Evolutionary conservation across 371 early-diverging fungal species (phyloP).

Genomic region (Mortierella sp.): DNA sequence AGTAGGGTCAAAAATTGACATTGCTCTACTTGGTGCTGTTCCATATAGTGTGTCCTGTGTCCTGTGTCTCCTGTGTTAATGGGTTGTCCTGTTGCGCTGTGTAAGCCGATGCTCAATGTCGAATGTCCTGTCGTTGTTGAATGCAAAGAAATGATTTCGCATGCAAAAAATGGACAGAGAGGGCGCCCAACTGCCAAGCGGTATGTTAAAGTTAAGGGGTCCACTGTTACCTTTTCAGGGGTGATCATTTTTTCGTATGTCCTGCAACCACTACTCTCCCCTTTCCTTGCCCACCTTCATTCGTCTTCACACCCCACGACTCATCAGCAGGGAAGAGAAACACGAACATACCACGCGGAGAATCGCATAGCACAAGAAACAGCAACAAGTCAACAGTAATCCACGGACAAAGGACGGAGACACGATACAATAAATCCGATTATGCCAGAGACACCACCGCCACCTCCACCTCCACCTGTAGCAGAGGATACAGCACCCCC

Average conservation of each 20-base stretch:
- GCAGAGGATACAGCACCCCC: neutral
- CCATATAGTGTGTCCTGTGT: neutral
- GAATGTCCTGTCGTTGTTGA: too few species aligned
- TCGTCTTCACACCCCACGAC: neutral
- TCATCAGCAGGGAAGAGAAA: neutral
- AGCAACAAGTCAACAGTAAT: neutral
- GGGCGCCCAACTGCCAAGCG: neutral
- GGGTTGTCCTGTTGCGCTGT: too few species aligned
- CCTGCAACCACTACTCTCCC: too few species aligned
- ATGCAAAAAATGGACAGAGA: too few species aligned
- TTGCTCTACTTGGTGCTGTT: neutral
- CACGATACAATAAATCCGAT: neutral
- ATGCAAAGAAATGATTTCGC: too few species aligned
- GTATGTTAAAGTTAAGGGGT: neutral
- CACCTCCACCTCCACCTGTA: slow-evolving; percentile 16
- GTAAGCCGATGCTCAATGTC: too few species aligned
- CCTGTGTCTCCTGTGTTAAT: neutral
- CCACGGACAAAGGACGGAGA: neutral
- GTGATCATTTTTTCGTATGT: too few species aligned
- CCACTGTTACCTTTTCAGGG: neutral
- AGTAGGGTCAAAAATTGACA: neutral
- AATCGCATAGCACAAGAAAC: neutral
- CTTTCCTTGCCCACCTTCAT: too few species aligned
- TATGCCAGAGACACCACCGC: slow-evolving; percentile 4
- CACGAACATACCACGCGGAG: neutral